phyloP scores from a whole-genome alignment of 345 rosid species.

The Schrenkiella parvula region DNA sequence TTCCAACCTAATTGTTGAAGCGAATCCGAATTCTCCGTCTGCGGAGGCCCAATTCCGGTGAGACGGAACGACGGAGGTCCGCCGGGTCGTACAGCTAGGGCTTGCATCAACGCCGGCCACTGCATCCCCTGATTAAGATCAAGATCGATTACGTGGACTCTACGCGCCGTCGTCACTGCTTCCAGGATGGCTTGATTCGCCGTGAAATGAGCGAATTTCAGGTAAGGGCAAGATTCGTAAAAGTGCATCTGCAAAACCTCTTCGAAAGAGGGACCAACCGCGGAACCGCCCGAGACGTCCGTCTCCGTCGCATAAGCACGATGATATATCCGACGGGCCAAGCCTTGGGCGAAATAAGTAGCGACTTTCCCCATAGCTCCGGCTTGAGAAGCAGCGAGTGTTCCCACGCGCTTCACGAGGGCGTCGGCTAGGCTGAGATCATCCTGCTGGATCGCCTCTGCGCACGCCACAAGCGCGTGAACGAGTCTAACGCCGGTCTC shows the following conservation, averaged over 20 bases:
- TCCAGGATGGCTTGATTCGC: slow-evolving; percentile 93
- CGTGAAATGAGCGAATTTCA: slow-evolving; percentile 94
- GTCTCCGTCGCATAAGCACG: slow-evolving; percentile 11
- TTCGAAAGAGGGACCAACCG: slow-evolving; percentile 19
- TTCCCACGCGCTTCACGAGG: slow-evolving; percentile 54
- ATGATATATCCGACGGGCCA: slow-evolving; percentile 45
- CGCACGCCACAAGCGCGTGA: slow-evolving; percentile 70
- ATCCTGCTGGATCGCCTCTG: slow-evolving; percentile 66
- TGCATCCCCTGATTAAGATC: slow-evolving; percentile 86
- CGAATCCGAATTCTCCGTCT: slow-evolving; percentile 41
- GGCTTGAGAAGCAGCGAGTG: slow-evolving; percentile 44
- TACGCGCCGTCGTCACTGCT: slow-evolving; percentile 65
- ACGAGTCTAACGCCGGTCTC: slow-evolving; percentile 78
- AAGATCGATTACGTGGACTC: slow-evolving; percentile 83
- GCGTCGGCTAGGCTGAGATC: slow-evolving; percentile 55
- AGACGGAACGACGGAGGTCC: slow-evolving; percentile 79
- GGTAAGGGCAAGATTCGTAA: slow-evolving; percentile 85
- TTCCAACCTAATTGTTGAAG: slow-evolving; percentile 66
- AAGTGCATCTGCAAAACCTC: slow-evolving; percentile 75
- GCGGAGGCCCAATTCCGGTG: slow-evolving; percentile 79
- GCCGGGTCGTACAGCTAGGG: slow-evolving; percentile 73
- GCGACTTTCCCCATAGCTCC: slow-evolving; percentile 77
- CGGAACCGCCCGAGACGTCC: not conserved
- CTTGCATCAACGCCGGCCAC: slow-evolving; percentile 95
- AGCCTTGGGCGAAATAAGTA: slow-evolving; percentile 64